Evolutionary conservation across 768 basidiomycete genomes (phyloP).

Genomic region (Amanita polypyramis): DNA sequence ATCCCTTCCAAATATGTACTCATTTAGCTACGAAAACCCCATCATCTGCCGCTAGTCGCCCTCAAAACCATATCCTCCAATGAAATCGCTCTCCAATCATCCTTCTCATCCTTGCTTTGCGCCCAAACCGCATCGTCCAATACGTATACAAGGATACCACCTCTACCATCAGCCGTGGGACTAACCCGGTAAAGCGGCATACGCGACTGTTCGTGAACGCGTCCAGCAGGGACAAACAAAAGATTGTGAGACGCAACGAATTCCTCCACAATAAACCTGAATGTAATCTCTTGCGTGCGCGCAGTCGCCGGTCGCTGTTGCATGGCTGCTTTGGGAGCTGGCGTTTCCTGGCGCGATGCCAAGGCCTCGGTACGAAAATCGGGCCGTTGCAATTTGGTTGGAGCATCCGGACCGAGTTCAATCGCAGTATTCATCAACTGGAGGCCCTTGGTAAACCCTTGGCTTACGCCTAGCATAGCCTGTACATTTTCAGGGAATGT

Average conservation of each 20-base stretch:
- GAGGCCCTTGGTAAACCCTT: slow-evolving; percentile 80
- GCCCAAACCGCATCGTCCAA: slow-evolving; percentile 94
- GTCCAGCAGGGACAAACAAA: slow-evolving; percentile 81
- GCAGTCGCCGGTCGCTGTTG: slow-evolving; percentile 27
- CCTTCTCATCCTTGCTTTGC: slow-evolving; percentile 34
- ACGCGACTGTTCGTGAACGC: slow-evolving; percentile 73
- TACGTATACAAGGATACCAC: slow-evolving; percentile 83
- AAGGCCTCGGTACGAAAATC: slow-evolving; percentile 44
- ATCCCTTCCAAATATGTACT: too few relatives aligned
- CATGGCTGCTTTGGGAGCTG: slow-evolving; percentile 22
- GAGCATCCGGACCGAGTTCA: slow-evolving; percentile 72
- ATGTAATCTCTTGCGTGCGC: slow-evolving; percentile 76
- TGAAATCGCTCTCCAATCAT: slow-evolving; percentile 65
- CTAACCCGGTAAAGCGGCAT: slow-evolving; percentile 88
- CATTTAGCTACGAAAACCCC: too few relatives aligned
- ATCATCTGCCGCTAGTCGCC: slow-evolving; percentile 20
- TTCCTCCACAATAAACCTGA: slow-evolving; percentile 89
- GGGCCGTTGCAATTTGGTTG: slow-evolving; percentile 55
- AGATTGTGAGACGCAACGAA: slow-evolving; percentile 77
- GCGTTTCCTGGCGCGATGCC: slow-evolving; percentile 17
- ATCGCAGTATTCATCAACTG: slow-evolving; percentile 94
- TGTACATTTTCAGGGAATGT: slow-evolving; percentile 66
- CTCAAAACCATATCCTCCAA: slow-evolving; percentile 83
- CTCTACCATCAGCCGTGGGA: slow-evolving; percentile 66
- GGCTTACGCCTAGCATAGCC: slow-evolving; percentile 50